These are phyloP conservation scores for Rutstroemia sp. DNA, from an alignment of 2,329 filamentous ascomycete genomes.

Conservation along the genomic window DNA sequence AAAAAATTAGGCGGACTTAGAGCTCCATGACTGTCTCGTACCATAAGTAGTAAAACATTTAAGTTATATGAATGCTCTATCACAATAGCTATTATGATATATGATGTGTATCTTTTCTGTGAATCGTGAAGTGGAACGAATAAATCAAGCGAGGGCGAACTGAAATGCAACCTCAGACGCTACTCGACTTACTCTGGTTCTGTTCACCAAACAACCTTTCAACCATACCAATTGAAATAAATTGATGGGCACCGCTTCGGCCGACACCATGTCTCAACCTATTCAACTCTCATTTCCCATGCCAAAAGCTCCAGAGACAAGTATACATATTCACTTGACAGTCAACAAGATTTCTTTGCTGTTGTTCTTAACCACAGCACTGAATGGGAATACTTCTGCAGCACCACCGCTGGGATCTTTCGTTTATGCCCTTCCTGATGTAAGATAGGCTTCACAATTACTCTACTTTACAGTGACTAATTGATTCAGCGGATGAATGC, in stretches of 20 bases:
- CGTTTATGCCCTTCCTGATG: constrained; percentile 88
- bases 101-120: too few relatives aligned
- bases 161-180: too few relatives aligned
- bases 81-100: too few relatives aligned
- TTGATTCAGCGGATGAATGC: constrained; percentile 29
- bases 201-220: neutral
- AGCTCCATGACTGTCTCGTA: too few relatives aligned
- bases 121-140: too few relatives aligned
- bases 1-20: too few relatives aligned
- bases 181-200: too few relatives aligned
- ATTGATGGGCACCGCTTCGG: neutral
- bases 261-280: constrained; percentile 8
- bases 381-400: constrained; percentile 42
- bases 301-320: constrained; percentile 52
- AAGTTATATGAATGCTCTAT: too few relatives aligned
- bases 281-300: constrained; percentile 51
- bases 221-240: neutral
- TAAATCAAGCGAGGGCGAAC: too few relatives aligned
- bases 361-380: constrained; percentile 53
- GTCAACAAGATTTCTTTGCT: constrained; percentile 50
- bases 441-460: constrained; percentile 35
- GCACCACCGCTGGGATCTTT: constrained; percentile 71
- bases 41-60: too few relatives aligned
- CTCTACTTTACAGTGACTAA: constrained; percentile 13
- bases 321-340: constrained; percentile 53